Evolutionary conservation across 495 filamentous ascomycete species (phyloP).

Genomic region (Geoglossum glabrum): DNA sequence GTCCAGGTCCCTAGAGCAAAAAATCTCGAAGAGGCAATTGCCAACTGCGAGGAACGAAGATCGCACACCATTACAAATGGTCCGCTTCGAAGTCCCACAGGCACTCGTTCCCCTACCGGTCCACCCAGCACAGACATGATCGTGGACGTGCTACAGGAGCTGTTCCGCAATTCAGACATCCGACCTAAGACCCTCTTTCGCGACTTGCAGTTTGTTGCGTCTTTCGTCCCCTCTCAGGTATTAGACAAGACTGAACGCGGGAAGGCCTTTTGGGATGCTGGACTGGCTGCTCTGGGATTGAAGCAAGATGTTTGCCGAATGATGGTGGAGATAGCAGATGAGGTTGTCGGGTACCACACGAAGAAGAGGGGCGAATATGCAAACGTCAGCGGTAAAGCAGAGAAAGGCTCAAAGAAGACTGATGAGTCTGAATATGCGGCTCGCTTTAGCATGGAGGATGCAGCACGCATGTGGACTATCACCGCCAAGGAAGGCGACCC

Average conservation of each 20-base stretch:
- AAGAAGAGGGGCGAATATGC: slow-evolving; percentile 26
- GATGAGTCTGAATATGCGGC: slow-evolving; percentile 16
- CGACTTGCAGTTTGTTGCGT: slow-evolving; percentile 85
- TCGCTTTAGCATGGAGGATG: slow-evolving; percentile 55
- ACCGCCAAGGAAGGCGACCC: slow-evolving; percentile 86
- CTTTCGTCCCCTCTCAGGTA: slow-evolving; percentile 63
- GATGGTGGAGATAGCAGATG: slow-evolving; percentile 75
- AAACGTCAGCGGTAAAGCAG: slow-evolving; percentile 7
- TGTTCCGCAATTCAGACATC: slow-evolving; percentile 57
- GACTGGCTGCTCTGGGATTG: slow-evolving; percentile 64
- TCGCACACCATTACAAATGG: slow-evolving; percentile 26
- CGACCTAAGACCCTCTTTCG: slow-evolving; percentile 85
- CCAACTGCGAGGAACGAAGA: slow-evolving; percentile 47
- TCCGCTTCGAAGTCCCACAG: slow-evolving; percentile 1
- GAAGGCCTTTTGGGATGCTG: slow-evolving; percentile 89
- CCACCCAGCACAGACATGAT: slow-evolving; percentile 47
- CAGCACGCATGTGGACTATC: slow-evolving; percentile 81
- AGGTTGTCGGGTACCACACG: slow-evolving; percentile 41
- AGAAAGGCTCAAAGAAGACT: slow-evolving; percentile 14
- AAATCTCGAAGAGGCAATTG: slow-evolving; percentile 41
- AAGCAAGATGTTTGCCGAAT: slow-evolving; percentile 79
- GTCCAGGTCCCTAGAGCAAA: slow-evolving; percentile 16
- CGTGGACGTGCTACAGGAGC: slow-evolving; percentile 43
- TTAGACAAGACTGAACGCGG: slow-evolving; percentile 73
- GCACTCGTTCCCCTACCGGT: slow-evolving; percentile 1